Conservation (phyloP, 805 yeast species). For the Candida piceae region DNA sequence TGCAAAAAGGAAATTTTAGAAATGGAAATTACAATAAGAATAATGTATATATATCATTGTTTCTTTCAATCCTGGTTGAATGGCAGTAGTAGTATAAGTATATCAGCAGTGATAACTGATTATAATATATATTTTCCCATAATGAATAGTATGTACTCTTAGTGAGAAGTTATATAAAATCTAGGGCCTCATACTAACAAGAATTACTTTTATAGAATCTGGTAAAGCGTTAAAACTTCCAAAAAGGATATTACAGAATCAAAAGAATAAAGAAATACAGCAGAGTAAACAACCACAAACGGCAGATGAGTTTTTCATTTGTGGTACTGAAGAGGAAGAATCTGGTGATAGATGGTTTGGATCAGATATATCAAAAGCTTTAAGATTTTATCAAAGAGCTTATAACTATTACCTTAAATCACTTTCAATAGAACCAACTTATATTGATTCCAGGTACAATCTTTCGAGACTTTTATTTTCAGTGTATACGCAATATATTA, state of each 20-base stretch:
- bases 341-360: conserved; percentile 72
- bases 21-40: too few species aligned
- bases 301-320: conserved; percentile 49
- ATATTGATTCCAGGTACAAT: conserved; percentile 53
- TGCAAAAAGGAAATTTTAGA: too few species aligned
- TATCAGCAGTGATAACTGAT: too few species aligned
- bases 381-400: conserved; percentile 62
- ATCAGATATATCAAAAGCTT: conserved; percentile 58
- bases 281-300: conserved; percentile 30
- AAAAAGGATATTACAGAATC: conserved; percentile 7
- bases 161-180: too few species aligned
- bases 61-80: too few species aligned
- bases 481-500: conserved; percentile 47
- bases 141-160: too few species aligned
- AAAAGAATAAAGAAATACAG: conserved; percentile 4
- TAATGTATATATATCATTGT: too few species aligned
- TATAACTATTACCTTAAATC: conserved; percentile 39
- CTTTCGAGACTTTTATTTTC: conserved; percentile 52
- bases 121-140: too few species aligned
- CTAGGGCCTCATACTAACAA: too few species aligned
- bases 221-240: conserved; percentile 13
- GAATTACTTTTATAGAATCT: conserved; percentile 5
- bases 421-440: conserved; percentile 19
- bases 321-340: conserved; percentile 60
- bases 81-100: too few species aligned